Percentiles rank a stretch among this genome's conserved stretches.
phyloP scores from a whole-genome alignment of 441 rosid species.

The Theobroma grandiflorum region DNA sequence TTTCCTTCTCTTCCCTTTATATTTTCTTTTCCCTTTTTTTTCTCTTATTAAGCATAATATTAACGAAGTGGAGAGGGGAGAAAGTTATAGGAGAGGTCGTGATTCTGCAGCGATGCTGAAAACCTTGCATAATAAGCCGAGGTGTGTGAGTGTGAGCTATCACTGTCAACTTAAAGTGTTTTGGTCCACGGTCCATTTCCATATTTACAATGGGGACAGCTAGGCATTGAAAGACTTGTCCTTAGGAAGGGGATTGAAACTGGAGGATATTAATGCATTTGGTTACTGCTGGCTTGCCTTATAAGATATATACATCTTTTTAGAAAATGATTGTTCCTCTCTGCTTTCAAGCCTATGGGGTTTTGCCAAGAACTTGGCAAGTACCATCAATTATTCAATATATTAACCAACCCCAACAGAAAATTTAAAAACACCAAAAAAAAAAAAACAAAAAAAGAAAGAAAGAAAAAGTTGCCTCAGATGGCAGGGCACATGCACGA shows the following conservation, averaged over 20 bases:
- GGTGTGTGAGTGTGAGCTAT: background rate
- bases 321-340: background rate
- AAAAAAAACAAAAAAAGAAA: no score
- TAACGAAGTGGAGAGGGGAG: no score
- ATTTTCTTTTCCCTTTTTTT: no score
- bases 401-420: background rate
- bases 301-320: background rate
- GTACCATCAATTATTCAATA: conserved; percentile 4
- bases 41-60: no score
- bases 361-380: background rate
- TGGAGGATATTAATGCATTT: background rate
- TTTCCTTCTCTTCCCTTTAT: no score
- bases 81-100: no score
- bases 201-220: background rate
- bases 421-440: background rate
- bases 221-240: conserved; percentile 33
- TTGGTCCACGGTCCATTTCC: conserved; percentile 12
- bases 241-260: background rate
- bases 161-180: conserved; percentile 23
- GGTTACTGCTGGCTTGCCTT: background rate
- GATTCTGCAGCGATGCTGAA: no score
- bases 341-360: background rate
- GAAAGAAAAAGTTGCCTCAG: background rate
- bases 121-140: background rate
- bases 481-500: background rate